phyloP scores from a whole-genome alignment of 2,329 filamentous ascomycete species.

The Clarireedia monteithiana region DNA sequence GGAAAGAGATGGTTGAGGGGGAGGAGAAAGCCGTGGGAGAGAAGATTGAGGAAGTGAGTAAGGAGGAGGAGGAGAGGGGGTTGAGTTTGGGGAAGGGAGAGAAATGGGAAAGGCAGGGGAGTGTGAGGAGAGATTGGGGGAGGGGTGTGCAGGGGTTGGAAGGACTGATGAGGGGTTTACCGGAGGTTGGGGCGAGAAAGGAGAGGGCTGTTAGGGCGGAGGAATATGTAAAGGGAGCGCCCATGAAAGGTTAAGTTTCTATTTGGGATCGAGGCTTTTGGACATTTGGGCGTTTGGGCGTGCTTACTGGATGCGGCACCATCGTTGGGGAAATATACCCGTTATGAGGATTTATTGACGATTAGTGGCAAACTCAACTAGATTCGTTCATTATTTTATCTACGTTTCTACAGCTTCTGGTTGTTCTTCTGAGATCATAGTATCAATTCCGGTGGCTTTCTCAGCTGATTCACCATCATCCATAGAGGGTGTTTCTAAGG shows the following conservation, averaged over 20 bases:
- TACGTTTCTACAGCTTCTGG: not conserved
- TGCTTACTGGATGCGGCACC: not conserved
- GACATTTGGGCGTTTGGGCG: not conserved
- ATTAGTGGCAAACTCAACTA: not conserved
- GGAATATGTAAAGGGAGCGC: slow-evolving; percentile 22
- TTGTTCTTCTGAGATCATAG: not conserved
- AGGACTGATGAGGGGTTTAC: slow-evolving; percentile 51
- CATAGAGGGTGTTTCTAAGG: not conserved
- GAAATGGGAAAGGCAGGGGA: slow-evolving; percentile 38
- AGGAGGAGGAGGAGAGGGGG: slow-evolving; percentile 8
- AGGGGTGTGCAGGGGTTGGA: slow-evolving; percentile 43
- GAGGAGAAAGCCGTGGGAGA: slow-evolving; percentile 16
- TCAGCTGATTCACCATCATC: not conserved
- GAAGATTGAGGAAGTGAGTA: slow-evolving; percentile 3
- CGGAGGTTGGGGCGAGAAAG: slow-evolving; percentile 55
- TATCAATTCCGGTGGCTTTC: not conserved
- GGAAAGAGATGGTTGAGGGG: slow-evolving; percentile 15
- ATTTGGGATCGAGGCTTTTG: not conserved
- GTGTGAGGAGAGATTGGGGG: slow-evolving; percentile 40
- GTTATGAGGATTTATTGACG: not conserved
- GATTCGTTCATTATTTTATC: not conserved
- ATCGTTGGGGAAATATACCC: not conserved
- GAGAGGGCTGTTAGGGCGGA: slow-evolving; percentile 52
- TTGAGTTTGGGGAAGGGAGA: slow-evolving; percentile 15
- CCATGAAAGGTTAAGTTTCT: slow-evolving; percentile 3